These are phyloP conservation scores for Ceratobasidium sp. DNA, from an alignment of 1,284 basidiomycete species.

Conservation along the genomic window DNA sequence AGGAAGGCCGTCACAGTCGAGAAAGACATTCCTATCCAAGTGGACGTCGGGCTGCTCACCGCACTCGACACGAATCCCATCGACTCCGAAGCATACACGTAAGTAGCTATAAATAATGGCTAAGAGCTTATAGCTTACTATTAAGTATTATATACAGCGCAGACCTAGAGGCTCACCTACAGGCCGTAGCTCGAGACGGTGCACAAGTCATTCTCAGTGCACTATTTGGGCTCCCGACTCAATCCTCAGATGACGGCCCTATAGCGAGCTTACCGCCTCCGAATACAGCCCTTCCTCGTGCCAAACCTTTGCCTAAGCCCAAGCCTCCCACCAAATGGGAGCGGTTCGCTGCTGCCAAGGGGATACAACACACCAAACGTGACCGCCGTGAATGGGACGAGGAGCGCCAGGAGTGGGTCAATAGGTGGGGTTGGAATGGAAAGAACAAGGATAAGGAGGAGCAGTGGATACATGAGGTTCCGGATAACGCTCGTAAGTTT, in stretches of 20 bases:
- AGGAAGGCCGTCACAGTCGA: conserved; percentile 77
- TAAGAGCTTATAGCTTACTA: background rate
- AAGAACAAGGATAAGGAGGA: conserved; percentile 91
- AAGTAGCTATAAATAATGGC: conserved; percentile 50
- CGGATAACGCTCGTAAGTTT: conserved; percentile 79
- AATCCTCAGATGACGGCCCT: conserved; percentile 81
- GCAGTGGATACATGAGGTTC: conserved; percentile 94
- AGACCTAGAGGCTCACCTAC: conserved; percentile 83
- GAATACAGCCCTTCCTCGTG: conserved; percentile 80
- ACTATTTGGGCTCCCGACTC: conserved; percentile 86
- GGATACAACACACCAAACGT: conserved; percentile 83
- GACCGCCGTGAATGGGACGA: conserved; percentile 95
- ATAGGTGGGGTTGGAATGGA: conserved; percentile 90
- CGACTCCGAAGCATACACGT: conserved; percentile 83
- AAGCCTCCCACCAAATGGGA: conserved; percentile 98
- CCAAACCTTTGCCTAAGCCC: conserved; percentile 92
- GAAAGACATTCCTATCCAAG: conserved; percentile 81
- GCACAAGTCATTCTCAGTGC: conserved; percentile 83
- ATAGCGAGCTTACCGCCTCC: conserved; percentile 84
- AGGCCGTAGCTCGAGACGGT: conserved; percentile 84
- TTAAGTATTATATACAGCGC: conserved; percentile 54
- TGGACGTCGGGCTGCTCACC: conserved; percentile 85
- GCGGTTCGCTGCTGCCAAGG: conserved; percentile 92
- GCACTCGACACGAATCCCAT: conserved; percentile 90
- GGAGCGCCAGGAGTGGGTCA: conserved; percentile 92